phyloP scores from a whole-genome alignment of 2,329 filamentous ascomycete genomes.

The Pseudophaeomoniella oleicola region DNA sequence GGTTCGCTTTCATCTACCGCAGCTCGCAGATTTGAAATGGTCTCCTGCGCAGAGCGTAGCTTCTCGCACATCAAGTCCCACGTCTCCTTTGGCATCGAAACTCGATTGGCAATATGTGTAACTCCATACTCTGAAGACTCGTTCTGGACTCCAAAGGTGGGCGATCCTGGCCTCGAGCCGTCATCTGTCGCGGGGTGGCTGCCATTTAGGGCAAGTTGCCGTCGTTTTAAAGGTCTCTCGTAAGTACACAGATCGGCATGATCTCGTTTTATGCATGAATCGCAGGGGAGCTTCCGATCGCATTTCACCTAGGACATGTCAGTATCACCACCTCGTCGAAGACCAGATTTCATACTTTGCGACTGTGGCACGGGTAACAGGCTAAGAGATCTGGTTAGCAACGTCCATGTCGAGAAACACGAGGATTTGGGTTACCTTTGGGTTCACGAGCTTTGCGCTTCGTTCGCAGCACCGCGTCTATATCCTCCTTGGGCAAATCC shows the following conservation, averaged over 20 bases:
- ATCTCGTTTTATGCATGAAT: constrained; percentile 33
- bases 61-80: constrained; percentile 13
- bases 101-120: constrained; percentile 6
- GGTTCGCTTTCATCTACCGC: not conserved
- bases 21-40: not conserved
- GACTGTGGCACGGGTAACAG: constrained; percentile 30
- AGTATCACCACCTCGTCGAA: not conserved
- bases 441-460: constrained; percentile 33
- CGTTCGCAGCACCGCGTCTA: constrained; percentile 31
- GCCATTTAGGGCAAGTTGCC: constrained; percentile 15
- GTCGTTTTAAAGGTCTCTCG: constrained; percentile 31
- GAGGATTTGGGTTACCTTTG: constrained; percentile 15
- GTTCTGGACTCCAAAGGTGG: not conserved
- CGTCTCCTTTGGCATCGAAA: constrained; percentile 12
- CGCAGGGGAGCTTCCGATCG: constrained; percentile 32
- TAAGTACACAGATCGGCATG: constrained; percentile 34
- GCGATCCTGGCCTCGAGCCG: not conserved
- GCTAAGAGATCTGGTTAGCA: constrained; percentile 11
- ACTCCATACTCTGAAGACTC: not conserved
- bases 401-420: not conserved
- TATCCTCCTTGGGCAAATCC: constrained; percentile 28
- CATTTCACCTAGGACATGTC: constrained; percentile 25
- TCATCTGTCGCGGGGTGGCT: not conserved
- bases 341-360: constrained; percentile 14
- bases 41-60: constrained; percentile 6